Evolutionary conservation across 1,284 basidiomycete species (phyloP), one percentile per base, ranked within the genome.

Genomic region (Ustilago lituana): DNA sequence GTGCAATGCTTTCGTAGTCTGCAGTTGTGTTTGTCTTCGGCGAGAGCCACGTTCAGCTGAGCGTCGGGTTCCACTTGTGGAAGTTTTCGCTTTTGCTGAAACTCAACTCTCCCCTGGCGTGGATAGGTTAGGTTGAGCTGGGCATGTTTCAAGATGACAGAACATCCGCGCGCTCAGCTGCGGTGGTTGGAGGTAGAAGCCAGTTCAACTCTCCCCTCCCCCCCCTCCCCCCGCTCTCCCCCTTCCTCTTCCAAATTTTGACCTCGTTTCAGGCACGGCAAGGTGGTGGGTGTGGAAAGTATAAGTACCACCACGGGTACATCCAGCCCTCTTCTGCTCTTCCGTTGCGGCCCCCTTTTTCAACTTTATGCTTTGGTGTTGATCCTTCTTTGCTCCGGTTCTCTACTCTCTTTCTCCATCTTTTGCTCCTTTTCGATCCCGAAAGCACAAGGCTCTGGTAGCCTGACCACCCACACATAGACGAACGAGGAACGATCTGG

Each of bases 381-480:
- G 48, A 48, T 33, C 46, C 22, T 29, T 29, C 27, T 29, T 29
- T 29, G 6, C 6, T 62, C 41, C 31, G 48, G 40, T 51, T 56
- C 45, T 56, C 55, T 58, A 37, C 55, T 31, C 17, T 32, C 20
- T n/a, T 29, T 46, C 20, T 41, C 15, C 38, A 22, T 31, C 20
- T 17, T 37, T 32, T 48, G 43, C 44, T 49, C 32, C 52, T 35
- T 41, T 23, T 40, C 50, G 40, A 29, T 47, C 31, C 52, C n/a
- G n/a, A 40, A 47, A 46, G 37, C 37, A 45, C 19, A 12, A 58
- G 62, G 62, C 62, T 64, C 62, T 64, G 62, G 62, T 58, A 64
- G 62, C 55, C 62, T 58, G 35, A 4, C 39, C 14, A 10, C 7
- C 26, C 27, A 15, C 24, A 5, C 22, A 29, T 35, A 20, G 23